phyloP scores from a whole-genome alignment of 192 early-diverging fungal species.

The Coemansia sp. region DNA sequence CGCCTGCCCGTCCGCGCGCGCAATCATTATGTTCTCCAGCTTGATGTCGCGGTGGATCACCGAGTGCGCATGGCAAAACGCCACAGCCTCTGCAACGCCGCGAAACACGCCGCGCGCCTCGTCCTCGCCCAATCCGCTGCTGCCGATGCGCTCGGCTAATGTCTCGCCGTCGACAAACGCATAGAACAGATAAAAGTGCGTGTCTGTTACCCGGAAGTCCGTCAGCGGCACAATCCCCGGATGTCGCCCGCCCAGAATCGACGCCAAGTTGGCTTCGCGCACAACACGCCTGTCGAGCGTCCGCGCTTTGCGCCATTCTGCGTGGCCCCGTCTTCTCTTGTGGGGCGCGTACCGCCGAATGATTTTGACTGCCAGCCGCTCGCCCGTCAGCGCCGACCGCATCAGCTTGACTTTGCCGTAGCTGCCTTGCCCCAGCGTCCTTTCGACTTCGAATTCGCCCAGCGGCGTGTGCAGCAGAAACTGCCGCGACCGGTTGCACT shows the following conservation, averaged over 20 bases:
- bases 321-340: slow-evolving; percentile 37
- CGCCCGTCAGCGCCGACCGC: slow-evolving; percentile 47
- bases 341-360: slow-evolving; percentile 52
- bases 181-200: slow-evolving; percentile 60
- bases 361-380: slow-evolving; percentile 59
- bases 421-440: slow-evolving; percentile 55
- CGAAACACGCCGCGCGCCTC: slow-evolving; percentile 43
- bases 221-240: slow-evolving; percentile 55
- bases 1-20: slow-evolving; percentile 61
- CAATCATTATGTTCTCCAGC: slow-evolving; percentile 83
- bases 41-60: slow-evolving; percentile 91
- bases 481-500: slow-evolving; percentile 41
- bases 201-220: slow-evolving; percentile 54
- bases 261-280: slow-evolving; percentile 54
- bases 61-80: slow-evolving; percentile 65
- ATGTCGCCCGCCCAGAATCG: slow-evolving; percentile 52
- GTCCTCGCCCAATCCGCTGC: slow-evolving; percentile 33
- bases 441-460: slow-evolving; percentile 52
- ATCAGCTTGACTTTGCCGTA: slow-evolving; percentile 61
- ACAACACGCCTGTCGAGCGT: slow-evolving; percentile 56
- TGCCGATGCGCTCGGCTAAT: slow-evolving; percentile 49
- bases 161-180: slow-evolving; percentile 50
- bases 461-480: slow-evolving; percentile 56
- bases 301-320: slow-evolving; percentile 46
- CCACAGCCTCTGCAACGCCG: slow-evolving; percentile 46